These are phyloP conservation scores for Phanerodontia chrysosporium DNA, from an alignment of 768 basidiomycete genomes.

Conservation along the genomic window DNA sequence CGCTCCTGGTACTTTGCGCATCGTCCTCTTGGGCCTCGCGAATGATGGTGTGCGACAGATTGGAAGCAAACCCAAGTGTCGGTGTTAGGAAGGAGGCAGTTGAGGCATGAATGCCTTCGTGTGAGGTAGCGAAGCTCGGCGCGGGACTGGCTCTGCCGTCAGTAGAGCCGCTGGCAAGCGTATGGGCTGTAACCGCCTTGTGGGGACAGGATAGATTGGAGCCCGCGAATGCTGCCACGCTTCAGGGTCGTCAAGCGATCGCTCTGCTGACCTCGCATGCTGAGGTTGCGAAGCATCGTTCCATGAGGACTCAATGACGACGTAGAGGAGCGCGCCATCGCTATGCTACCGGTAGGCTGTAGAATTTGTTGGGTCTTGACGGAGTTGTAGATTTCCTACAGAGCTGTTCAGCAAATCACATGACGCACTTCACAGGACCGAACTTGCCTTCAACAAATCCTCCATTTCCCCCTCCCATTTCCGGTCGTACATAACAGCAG, in stretches of 20 bases:
- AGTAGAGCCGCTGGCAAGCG: slow-evolving; percentile 75
- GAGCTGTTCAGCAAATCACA: not conserved
- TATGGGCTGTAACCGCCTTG: slow-evolving; percentile 75
- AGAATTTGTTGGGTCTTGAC: slow-evolving; percentile 90
- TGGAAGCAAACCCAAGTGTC: slow-evolving; percentile 94
- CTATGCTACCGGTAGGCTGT: slow-evolving; percentile 60
- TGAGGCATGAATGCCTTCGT: slow-evolving; percentile 70
- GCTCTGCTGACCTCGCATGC: slow-evolving; percentile 55
- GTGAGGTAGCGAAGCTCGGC: slow-evolving; percentile 88
- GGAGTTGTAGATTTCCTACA: slow-evolving; percentile 89
- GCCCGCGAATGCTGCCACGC: slow-evolving; percentile 86
- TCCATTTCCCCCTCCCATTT: slow-evolving; percentile 89
- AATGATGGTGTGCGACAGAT: slow-evolving; percentile 94
- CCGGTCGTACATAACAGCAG: slow-evolving; percentile 49
- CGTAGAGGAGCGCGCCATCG: slow-evolving; percentile 40
- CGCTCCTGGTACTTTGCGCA: slow-evolving; percentile 68
- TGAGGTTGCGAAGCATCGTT: slow-evolving; percentile 57
- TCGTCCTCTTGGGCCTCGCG: slow-evolving; percentile 90
- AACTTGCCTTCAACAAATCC: slow-evolving; percentile 68
- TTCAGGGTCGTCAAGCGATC: slow-evolving; percentile 79
- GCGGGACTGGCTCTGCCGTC: slow-evolving; percentile 93
- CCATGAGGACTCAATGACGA: slow-evolving; percentile 56
- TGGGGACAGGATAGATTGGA: slow-evolving; percentile 71
- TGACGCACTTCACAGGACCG: not conserved
- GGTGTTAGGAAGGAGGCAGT: slow-evolving; percentile 72